phyloP scores from a whole-genome alignment of 2,329 filamentous ascomycete species.

The Tricladium varicosporioides region DNA sequence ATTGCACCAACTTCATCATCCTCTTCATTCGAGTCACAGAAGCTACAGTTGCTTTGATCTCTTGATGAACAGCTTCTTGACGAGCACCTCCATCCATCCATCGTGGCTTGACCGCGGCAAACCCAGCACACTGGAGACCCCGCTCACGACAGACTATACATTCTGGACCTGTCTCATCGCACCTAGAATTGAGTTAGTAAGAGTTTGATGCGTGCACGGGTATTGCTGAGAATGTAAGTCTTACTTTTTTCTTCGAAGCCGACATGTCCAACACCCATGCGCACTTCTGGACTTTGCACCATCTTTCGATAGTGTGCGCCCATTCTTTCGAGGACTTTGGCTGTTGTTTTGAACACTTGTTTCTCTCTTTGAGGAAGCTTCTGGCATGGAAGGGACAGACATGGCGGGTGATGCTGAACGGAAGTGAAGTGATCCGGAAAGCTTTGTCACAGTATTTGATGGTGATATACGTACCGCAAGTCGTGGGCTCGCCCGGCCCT shows the following conservation, averaged over 20 bases:
- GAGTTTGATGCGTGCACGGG: not conserved
- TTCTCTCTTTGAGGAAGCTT: constrained; percentile 1
- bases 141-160: constrained; percentile 5
- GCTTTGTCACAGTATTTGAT: not conserved
- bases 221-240: not conserved
- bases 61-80: constrained; percentile 11
- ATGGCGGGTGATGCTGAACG: not conserved
- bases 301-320: constrained; percentile 4
- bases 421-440: not conserved
- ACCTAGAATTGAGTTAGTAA: constrained; percentile 2
- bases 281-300: constrained; percentile 3
- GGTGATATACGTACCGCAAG: constrained; percentile 1
- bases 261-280: constrained; percentile 11
- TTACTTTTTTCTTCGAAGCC: constrained; percentile 11
- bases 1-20: constrained; percentile 11
- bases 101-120: constrained; percentile 8
- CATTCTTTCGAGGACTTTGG: not conserved
- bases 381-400: not conserved
- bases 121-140: constrained; percentile 9
- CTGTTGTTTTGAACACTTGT: not conserved
- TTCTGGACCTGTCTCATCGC: constrained; percentile 10
- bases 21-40: constrained; percentile 11
- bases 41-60: constrained; percentile 10
- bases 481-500: constrained; percentile 1
- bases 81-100: constrained; percentile 13